A percentile compares a stretch with the other conserved stretches of the same genome.
Conservation (phyloP, 1,284 basidiomycete species). For the Naganishia cerealis region DNA sequence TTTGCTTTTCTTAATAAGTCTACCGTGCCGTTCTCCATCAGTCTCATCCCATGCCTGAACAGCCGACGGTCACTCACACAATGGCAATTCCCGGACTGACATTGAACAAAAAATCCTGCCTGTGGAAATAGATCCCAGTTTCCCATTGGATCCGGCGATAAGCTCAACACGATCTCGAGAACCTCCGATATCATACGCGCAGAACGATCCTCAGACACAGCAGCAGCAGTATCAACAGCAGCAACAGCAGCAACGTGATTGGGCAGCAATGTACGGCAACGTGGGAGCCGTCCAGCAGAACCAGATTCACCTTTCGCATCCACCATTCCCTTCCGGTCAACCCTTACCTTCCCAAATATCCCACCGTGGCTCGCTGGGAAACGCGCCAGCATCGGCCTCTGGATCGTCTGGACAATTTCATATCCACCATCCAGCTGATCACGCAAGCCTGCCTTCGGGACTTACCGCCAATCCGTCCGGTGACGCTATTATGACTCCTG, state of each 20-base stretch:
- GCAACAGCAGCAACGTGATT: conserved; percentile 14
- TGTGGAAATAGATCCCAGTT: not conserved
- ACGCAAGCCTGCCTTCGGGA: not conserved
- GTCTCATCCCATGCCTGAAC: not conserved
- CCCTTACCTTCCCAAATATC: not conserved
- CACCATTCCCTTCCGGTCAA: not conserved
- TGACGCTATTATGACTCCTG: conserved; percentile 10
- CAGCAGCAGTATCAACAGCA: not conserved
- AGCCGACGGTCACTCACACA: not conserved
- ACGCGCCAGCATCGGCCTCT: not conserved
- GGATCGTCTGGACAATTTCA: not conserved
- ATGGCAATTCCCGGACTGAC: not conserved
- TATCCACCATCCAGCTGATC: not conserved
- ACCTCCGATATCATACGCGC: not conserved
- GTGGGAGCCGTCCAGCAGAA: conserved; percentile 1
- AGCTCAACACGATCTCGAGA: conserved; percentile 10
- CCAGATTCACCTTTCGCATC: not conserved
- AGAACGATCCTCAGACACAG: not conserved
- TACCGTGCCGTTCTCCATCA: not conserved
- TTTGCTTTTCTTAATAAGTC: not conserved
- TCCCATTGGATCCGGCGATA: not conserved
- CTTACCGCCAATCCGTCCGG: not conserved
- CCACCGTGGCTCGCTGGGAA: not conserved
- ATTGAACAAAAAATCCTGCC: conserved; percentile 9
- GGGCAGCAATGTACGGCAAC: conserved; percentile 5